Percentiles rank a stretch among this genome's conserved stretches.
phyloP scores from a whole-genome alignment of 139 green algal species.

The Micractinium sp. region DNA sequence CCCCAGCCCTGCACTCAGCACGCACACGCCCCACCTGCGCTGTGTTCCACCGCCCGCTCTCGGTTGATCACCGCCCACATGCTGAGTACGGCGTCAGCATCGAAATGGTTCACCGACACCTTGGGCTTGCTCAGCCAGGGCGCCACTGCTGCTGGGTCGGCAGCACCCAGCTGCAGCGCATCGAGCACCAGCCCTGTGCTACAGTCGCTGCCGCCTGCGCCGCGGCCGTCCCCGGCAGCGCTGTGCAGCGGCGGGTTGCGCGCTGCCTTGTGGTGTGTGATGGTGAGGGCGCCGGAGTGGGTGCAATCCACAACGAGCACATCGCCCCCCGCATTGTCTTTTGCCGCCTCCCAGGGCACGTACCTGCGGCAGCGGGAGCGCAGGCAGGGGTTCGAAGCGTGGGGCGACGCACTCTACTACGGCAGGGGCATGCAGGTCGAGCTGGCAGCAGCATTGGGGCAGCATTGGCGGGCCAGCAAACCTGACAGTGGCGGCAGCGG shows the following conservation, averaged over 20 bases:
- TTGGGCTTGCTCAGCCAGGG: constrained; percentile 28
- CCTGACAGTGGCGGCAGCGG: no score
- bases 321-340: background rate
- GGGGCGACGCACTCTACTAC: no score
- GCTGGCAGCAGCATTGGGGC: background rate
- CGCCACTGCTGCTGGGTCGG: background rate
- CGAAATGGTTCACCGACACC: constrained; percentile 77
- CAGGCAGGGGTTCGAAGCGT: background rate
- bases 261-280: constrained; percentile 70
- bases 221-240: background rate
- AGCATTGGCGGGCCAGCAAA: no score
- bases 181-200: constrained; percentile 67
- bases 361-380: background rate
- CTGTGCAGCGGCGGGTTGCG: constrained; percentile 52
- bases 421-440: no score
- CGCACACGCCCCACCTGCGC: constrained; percentile 38
- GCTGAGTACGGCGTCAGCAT: constrained; percentile 71
- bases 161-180: constrained; percentile 10
- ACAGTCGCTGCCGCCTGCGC: constrained; percentile 45
- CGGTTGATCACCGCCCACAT: constrained; percentile 68
- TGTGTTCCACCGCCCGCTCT: constrained; percentile 50
- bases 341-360: constrained; percentile 3
- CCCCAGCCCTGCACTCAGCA: background rate
- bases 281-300: constrained; percentile 51
- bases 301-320: constrained; percentile 66